Base-by-base conservation (phyloP, 805 yeast species). In the Clavispora carvajalis region DNA sequence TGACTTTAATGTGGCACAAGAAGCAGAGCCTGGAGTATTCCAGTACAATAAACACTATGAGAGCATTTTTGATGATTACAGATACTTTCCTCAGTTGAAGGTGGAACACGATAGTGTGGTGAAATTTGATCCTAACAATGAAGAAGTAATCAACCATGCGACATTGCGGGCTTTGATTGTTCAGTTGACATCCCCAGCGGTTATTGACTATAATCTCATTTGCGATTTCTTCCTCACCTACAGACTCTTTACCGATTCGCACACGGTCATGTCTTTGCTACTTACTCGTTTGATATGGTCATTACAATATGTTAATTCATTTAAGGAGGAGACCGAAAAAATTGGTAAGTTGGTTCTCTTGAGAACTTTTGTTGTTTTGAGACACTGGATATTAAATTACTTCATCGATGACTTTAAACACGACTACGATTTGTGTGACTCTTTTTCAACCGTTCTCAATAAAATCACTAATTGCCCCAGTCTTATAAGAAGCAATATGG, bases 361-460 rank as follows among this genome's bases (percentile, higher is more conserved):
- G 26, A 72, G 98, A 52, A 82, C 95, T 0, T 91, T 90, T 65
- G 96, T 87, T 21, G 80, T 85, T 22, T 52, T 93, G 33, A 76
- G 97, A 54, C 95, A 87, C 64, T 91, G 98, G 95, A 59, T 91
- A 15, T 62, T 86, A 44, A 91, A 90, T 60, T 90, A 86, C 59
- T 93, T 88, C 53, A 73, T 79, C 31, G 91, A 86, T 56, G 98
- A 93, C 60, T 93, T 69, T 45, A 62, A 59, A 36, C 37, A 55
- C 12, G 59, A 67, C 47, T 40, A 41, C 5, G 40, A 46, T 22
- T 48, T 69, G 24, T 65, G 74, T 46, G 69, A 69, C 37, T 26
- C 43, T 15, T 67, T 90, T 57, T 65, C 82, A 19, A 61, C 74
- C 12, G 69, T 76, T 36, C 51, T 63, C 16, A 67, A 72, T 39